Evolutionary conservation across 2,329 filamentous ascomycete genomes (phyloP), one percentile per base, ranked within the genome.

Genomic region (Nothomitra cinnamomea): DNA sequence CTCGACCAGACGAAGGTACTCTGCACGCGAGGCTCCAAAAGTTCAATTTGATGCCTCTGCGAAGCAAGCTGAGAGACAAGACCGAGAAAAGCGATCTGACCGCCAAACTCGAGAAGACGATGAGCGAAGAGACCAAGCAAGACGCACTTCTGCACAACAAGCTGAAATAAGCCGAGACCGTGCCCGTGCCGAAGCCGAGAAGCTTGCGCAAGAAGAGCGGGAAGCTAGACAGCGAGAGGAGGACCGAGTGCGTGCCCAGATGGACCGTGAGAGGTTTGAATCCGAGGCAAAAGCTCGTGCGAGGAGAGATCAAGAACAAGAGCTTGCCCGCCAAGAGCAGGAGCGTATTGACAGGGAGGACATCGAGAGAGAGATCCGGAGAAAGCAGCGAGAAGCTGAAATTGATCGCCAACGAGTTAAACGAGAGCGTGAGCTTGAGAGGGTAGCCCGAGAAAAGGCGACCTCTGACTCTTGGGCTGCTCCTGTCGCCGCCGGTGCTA

Each of bases 401-500:
- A 28, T 48, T 28, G 43, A 48, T 13, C 10, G n/a, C 10, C 22
- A 48, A 13, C 24, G 28, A 21, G 22, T 15, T 28, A 15, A 15
- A 8, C 43, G 22, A 13, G 43, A 49, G 19, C 10, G 10, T 19
- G 24, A 49, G 13, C 25, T 35, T 6, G 25, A 35, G 25, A 49
- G 45, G 19, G n/a, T 35, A 4, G 25, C 45, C 17, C 25, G 25
- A 15, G 45, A 49, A 24, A 57, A 60, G 13, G 45, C 42, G 22
- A 41, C 53, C 7, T 61, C 61, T 1, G 61, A 60, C 19, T 64
- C 64, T 7, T 65, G 64, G 63, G 61, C 62, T 50, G 61, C 60
- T 22, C 61, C 64, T 50, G 72, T 72, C n/a, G 67, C 72, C 13
- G 68, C 69, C 25, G 74, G 70, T 19, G 67, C 72, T 42, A 72